Percentiles rank a stretch among this genome's conserved stretches.
Evolutionary conservation across 1,284 basidiomycete genomes (phyloP).

Genomic region (Anthracocystis setariae): DNA sequence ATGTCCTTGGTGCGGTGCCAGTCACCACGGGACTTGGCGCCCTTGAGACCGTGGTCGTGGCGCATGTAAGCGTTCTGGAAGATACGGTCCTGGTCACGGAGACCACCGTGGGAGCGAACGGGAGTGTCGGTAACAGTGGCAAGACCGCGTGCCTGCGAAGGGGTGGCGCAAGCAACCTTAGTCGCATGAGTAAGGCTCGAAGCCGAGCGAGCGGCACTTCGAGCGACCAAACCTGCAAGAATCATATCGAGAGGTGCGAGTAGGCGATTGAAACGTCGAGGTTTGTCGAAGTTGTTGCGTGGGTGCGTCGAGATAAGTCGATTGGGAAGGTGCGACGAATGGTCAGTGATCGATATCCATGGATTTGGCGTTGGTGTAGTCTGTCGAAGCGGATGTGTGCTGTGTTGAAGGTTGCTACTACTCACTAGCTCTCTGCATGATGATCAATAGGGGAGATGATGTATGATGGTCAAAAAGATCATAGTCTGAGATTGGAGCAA

Average conservation of each 20-base stretch:
- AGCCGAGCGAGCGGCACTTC: slow-evolving; percentile 50
- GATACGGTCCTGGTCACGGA: slow-evolving; percentile 67
- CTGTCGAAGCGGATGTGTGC: too few species aligned
- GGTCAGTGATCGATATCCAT: slow-evolving; percentile 11
- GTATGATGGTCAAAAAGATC: slow-evolving; percentile 20
- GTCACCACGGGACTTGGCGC: slow-evolving; percentile 83
- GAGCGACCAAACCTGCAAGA: slow-evolving; percentile 43
- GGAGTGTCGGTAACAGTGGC: slow-evolving; percentile 66
- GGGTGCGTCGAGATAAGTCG: neutral
- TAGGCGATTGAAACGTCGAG: neutral
- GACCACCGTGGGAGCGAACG: slow-evolving; percentile 61
- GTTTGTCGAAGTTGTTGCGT: neutral
- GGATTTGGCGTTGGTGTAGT: neutral
- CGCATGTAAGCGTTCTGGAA: slow-evolving; percentile 67
- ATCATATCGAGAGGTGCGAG: neutral
- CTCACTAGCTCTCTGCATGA: slow-evolving; percentile 50
- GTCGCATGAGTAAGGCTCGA: slow-evolving; percentile 39
- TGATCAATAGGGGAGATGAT: slow-evolving; percentile 18
- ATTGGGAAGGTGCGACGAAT: neutral
- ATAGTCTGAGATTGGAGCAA: slow-evolving; percentile 9
- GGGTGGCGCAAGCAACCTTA: slow-evolving; percentile 46
- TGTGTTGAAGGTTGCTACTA: neutral
- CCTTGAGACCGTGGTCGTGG: slow-evolving; percentile 66
- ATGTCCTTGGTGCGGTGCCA: slow-evolving; percentile 99
- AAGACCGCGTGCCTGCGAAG: slow-evolving; percentile 55